Evolutionary conservation across 495 filamentous ascomycete species (phyloP).

Genomic region (Neurospora sublineolata): DNA sequence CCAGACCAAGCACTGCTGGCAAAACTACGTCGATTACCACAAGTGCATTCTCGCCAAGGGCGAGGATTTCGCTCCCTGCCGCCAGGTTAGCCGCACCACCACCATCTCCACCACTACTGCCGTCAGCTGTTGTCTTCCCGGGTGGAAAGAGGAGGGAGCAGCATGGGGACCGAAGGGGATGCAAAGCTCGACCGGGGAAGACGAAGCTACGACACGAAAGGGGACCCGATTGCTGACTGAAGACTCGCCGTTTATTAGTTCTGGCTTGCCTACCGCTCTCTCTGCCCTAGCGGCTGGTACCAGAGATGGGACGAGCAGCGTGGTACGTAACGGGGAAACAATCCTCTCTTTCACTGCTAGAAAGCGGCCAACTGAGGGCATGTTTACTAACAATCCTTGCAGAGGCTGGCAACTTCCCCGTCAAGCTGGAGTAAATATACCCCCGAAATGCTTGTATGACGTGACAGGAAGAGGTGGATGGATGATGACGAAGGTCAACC

Average conservation of each 20-base stretch:
- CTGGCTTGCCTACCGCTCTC: slow-evolving; percentile 85
- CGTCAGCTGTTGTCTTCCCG: not conserved
- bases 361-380: not conserved
- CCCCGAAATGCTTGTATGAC: not conserved
- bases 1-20: slow-evolving; percentile 91
- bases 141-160: slow-evolving; percentile 12
- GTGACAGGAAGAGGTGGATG: not conserved
- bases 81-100: slow-evolving; percentile 53
- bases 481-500: not conserved
- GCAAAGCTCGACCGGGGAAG: not conserved
- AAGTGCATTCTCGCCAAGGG: slow-evolving; percentile 98
- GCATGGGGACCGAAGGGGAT: not conserved
- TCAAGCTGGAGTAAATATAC: slow-evolving; percentile 41
- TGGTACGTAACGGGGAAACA: slow-evolving; percentile 46
- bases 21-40: slow-evolving; percentile 99
- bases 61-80: slow-evolving; percentile 96
- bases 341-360: not conserved
- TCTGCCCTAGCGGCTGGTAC: slow-evolving; percentile 93
- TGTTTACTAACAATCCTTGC: slow-evolving; percentile 17
- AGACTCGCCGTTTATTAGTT: slow-evolving; percentile 46
- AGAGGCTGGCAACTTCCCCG: slow-evolving; percentile 91
- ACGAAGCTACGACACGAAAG: not conserved
- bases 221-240: not conserved
- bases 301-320: slow-evolving; percentile 95
- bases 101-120: not conserved